Evolutionary conservation across 108 stramenopile genomes (phyloP), one percentile per base, ranked within the genome.

Genomic region (Nannochloropsis granulata): DNA sequence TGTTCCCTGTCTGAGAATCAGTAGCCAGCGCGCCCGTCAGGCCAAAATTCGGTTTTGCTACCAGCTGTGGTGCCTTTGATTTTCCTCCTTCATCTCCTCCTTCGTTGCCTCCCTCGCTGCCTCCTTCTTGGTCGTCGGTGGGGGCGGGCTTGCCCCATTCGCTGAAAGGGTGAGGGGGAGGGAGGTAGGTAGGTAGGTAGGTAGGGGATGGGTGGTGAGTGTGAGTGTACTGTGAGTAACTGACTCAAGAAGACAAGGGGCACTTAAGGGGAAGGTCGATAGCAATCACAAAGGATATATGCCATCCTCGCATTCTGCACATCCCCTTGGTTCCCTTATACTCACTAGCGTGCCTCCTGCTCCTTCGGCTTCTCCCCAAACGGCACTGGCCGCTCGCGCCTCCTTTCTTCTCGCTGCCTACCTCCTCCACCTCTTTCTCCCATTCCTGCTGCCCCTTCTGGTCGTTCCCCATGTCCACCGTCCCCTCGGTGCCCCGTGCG

Each of bases 21-120:
- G 92, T 92, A 9, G 94, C 94, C 23, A 99, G 93, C 1, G 97
- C 97, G 14, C 98, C 98, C n/a, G 95, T 94, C 11, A 98, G 87
- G 0, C 94, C 97, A 87, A 98, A 98, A 80, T 96, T 93, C 12
- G 96, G 92, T 45, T 94, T 95, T 46, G 91, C 85, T 26, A 82
- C 82, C 44, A 81, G 78, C 23, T 45, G 16, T 34, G 25, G 45
- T n/a, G 71, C 34, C 78, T 43, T 12, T n/a, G 34, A 5, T 44
- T 25, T n/a, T 82, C 85, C 43, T 13, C 81, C 42, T 81, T 43
- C 23, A 43, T 34, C n/a, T 21, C 81, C 19, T 82, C 25, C 24
- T 82, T 43, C 79, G n/a, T n/a, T n/a, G 2, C 56, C n/a, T n/a
- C 2, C 21, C 11, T 71, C n/a, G 56, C 16, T n/a, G 56, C 56